phyloP scores from a whole-genome alignment of 164 flowering plant genomes.

The Cinnamomum chago region DNA sequence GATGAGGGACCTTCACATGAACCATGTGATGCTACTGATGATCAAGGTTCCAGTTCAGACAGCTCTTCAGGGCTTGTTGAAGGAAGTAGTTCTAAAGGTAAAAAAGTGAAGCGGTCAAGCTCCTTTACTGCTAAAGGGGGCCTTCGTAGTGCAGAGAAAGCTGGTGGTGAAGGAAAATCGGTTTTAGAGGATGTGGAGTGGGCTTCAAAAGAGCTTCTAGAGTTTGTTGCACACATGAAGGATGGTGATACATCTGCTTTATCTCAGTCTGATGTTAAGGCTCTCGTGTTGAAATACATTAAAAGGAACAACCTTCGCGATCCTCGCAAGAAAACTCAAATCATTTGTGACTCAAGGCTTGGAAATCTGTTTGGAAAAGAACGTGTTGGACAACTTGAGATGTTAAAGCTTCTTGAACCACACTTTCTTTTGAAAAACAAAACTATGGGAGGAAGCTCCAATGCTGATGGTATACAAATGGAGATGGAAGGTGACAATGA shows the following conservation, averaged over 20 bases:
- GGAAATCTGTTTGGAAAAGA: constrained; percentile 72
- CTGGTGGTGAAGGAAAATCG: constrained; percentile 24
- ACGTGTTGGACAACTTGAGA: constrained; percentile 89
- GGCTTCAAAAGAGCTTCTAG: constrained; percentile 91
- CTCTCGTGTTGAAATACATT: constrained; percentile 77
- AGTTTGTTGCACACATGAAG: constrained; percentile 83
- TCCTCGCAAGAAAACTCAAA: constrained; percentile 77
- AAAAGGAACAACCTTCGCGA: constrained; percentile 83
- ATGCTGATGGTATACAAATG: constrained; percentile 46
- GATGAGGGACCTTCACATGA: constrained; percentile 46
- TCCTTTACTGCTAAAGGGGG: constrained; percentile 14
- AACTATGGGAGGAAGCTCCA: constrained; percentile 30
- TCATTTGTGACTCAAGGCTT: constrained; percentile 81
- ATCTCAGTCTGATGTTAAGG: constrained; percentile 77
- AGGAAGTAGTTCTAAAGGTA: constrained; percentile 38
- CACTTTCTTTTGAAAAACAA: constrained; percentile 69
- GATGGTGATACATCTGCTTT: constrained; percentile 63
- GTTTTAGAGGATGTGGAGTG: constrained; percentile 45
- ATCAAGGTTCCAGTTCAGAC: constrained; percentile 53
- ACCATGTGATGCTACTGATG: constrained; percentile 38
- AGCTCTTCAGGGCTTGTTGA: constrained; percentile 38
- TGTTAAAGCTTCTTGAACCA: constrained; percentile 83
- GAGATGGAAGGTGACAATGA: constrained; percentile 55
- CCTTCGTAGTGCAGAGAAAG: not conserved
- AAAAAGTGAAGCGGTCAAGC: constrained; percentile 45